A percentile compares a stretch with the other conserved stretches of the same genome.
These are phyloP conservation scores for Mycena albidolilacea DNA, from an alignment of 768 basidiomycete species.

Conservation along the genomic window DNA sequence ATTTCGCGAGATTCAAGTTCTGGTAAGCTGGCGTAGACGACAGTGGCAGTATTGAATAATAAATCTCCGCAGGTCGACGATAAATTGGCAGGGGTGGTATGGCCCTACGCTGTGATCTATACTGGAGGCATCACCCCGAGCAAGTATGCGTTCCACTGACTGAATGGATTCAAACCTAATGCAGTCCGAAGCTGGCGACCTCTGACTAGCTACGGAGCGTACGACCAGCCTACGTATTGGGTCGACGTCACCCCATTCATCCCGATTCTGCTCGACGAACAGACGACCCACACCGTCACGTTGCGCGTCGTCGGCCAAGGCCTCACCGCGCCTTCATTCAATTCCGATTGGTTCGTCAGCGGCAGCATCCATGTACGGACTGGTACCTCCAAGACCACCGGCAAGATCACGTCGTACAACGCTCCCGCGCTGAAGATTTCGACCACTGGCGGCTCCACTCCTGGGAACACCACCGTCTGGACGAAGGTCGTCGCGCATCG, in stretches of 20 bases:
- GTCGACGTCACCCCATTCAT: constrained; percentile 76
- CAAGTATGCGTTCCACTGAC: constrained; percentile 23
- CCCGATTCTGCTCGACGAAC: constrained; percentile 57
- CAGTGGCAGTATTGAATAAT: background rate
- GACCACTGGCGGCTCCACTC: constrained; percentile 56
- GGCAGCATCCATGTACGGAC: constrained; percentile 68
- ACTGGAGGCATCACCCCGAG: constrained; percentile 73
- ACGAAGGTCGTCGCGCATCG: constrained; percentile 65
- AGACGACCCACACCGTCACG: constrained; percentile 69
- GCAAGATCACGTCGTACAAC: constrained; percentile 64
- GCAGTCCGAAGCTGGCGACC: constrained; percentile 54
- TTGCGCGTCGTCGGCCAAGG: constrained; percentile 73
- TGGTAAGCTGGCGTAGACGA: constrained; percentile 40
- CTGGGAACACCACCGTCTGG: constrained; percentile 60
- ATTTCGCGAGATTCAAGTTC: constrained; percentile 73
- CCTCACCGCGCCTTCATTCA: constrained; percentile 61
- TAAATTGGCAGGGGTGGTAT: constrained; percentile 62
- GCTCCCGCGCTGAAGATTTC: constrained; percentile 59
- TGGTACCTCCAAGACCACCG: constrained; percentile 65
- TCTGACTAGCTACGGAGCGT: constrained; percentile 73
- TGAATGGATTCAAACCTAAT: no score
- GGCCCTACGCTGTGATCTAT: constrained; percentile 73
- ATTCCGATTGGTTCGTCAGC: constrained; percentile 75
- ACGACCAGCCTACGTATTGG: constrained; percentile 76
- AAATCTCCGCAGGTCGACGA: constrained; percentile 56